These are phyloP conservation scores for Populus hybrid DNA, from an alignment of 441 rosid species.

Conservation along the genomic window DNA sequence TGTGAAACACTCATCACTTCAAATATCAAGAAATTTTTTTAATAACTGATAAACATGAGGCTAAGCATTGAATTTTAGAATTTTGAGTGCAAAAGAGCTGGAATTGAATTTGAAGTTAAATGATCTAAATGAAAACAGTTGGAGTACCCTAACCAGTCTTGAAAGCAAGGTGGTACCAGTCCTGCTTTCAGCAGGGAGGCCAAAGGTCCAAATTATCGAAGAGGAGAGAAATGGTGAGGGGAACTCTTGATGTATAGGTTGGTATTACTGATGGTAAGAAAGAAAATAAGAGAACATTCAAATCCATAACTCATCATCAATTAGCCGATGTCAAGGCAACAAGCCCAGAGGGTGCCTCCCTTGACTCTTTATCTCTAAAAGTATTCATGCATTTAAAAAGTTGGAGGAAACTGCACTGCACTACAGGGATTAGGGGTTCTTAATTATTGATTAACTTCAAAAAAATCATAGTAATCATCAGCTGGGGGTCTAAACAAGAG, in stretches of 20 bases:
- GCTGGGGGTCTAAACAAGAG: not conserved
- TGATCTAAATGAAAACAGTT: not conserved
- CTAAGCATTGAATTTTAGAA: not conserved
- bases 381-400: not conserved
- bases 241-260: not conserved
- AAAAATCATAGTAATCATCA: not conserved
- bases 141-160: conserved; percentile 4
- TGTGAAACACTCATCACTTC: not conserved
- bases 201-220: not conserved
- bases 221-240: not conserved
- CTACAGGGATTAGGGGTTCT: not conserved
- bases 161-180: not conserved
- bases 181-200: not conserved
- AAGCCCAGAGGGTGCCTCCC: not conserved
- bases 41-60: not conserved
- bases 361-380: not conserved
- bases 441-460: conserved; percentile 2
- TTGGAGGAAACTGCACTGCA: not conserved
- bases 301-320: not conserved
- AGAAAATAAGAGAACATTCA: not conserved
- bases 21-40: not conserved
- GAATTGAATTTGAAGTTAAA: not conserved
- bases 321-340: not conserved
- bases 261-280: not conserved
- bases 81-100: not conserved